Percentiles rank a stretch among this genome's conserved stretches.
These are phyloP conservation scores for Antrodiella citrinella DNA, from an alignment of 768 basidiomycete genomes.

Conservation along the genomic window DNA sequence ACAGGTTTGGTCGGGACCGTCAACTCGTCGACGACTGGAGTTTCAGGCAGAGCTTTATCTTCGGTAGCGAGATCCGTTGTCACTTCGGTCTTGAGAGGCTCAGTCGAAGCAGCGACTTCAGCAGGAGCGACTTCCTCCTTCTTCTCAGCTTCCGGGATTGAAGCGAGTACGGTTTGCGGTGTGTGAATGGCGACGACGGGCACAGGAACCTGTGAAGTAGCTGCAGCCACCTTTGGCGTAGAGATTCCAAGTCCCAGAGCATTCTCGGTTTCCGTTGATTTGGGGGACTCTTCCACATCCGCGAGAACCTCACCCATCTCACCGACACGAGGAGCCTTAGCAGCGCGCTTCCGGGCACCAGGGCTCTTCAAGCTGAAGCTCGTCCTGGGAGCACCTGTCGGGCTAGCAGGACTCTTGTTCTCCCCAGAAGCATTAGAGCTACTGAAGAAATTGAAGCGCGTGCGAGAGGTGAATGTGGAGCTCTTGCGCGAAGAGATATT, in stretches of 20 bases:
- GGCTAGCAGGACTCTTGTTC: conserved; percentile 6
- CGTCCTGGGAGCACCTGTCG: background rate
- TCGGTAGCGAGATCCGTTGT: conserved; percentile 10
- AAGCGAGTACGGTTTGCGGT: background rate
- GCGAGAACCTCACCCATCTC: conserved; percentile 66
- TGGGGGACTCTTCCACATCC: conserved; percentile 40
- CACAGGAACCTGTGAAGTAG: background rate
- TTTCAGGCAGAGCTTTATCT: conserved; percentile 13
- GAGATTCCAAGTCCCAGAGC: conserved; percentile 13
- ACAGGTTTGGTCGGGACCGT: conserved; percentile 2
- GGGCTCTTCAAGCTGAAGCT: background rate
- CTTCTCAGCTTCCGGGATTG: conserved; percentile 1
- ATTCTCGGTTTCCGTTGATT: conserved; percentile 22
- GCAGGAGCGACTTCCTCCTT: conserved; percentile 8
- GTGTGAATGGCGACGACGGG: background rate
- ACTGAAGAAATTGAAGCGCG: conserved; percentile 60
- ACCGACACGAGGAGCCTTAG: conserved; percentile 29
- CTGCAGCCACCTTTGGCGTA: conserved; percentile 1
- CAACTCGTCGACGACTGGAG: conserved; percentile 5
- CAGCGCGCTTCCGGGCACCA: background rate
- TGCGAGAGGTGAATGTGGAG: conserved; percentile 42
- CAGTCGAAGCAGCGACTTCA: conserved; percentile 10
- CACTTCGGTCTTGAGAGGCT: conserved; percentile 7
- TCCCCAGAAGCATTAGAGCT: conserved; percentile 7
- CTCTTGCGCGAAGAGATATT: conserved; percentile 21